Conservation (phyloP, 345 rosid genomes). For the Brassica carinata region DNA sequence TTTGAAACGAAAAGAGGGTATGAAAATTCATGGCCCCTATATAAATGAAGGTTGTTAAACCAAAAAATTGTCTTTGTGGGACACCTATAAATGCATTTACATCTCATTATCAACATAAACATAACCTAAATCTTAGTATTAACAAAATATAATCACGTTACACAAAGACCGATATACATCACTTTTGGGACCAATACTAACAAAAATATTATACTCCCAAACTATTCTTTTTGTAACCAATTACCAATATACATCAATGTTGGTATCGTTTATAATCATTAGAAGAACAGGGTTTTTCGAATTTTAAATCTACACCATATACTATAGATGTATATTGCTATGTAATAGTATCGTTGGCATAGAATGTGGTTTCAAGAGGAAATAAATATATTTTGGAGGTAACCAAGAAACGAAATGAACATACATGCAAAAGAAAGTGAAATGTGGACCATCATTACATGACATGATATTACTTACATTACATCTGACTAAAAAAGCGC, state of each 20-base stretch:
- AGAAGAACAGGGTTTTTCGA: not conserved
- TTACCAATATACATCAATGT: not conserved
- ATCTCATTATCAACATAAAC: constrained; percentile 13
- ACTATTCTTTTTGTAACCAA: not conserved
- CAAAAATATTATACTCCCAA: not conserved
- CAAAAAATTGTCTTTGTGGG: constrained; percentile 17
- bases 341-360: not conserved
- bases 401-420: not conserved
- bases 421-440: not conserved
- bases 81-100: constrained; percentile 16
- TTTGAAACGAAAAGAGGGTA: not conserved
- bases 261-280: not conserved
- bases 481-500: not conserved
- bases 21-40: constrained; percentile 23
- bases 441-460: constrained; percentile 21
- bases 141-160: not conserved
- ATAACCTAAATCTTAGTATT: not conserved
- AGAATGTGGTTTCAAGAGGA: not conserved
- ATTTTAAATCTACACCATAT: not conserved
- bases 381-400: not conserved
- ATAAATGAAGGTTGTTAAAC: constrained; percentile 23
- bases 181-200: not conserved
- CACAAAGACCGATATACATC: not conserved
- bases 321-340: not conserved
- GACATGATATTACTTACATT: not conserved